Evolutionary conservation across 768 basidiomycete genomes (phyloP).

Genomic region (Filobasidium wieringae): DNA sequence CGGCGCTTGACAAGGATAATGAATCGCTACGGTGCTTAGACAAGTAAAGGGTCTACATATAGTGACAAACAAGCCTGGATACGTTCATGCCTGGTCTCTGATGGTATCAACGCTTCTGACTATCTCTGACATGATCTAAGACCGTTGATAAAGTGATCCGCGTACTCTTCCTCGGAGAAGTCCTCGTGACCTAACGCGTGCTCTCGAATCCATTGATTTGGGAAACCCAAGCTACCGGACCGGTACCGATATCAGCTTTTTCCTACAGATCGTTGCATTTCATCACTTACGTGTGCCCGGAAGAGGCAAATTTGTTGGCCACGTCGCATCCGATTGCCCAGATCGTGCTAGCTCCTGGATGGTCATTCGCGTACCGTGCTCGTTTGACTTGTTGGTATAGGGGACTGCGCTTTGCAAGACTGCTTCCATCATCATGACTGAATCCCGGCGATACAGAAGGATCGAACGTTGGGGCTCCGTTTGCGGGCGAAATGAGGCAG

Average conservation of each 20-base stretch:
- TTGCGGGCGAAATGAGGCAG: background rate
- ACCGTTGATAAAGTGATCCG: background rate
- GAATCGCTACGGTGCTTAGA: too few relatives aligned
- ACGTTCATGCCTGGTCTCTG: background rate
- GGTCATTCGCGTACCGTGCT: background rate
- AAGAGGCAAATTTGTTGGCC: background rate
- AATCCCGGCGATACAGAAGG: background rate
- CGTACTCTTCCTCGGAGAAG: background rate
- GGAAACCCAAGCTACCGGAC: constrained; percentile 2
- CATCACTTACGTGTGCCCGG: background rate
- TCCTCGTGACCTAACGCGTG: background rate
- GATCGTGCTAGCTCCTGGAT: background rate
- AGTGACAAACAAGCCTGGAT: too few relatives aligned
- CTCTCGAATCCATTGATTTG: background rate
- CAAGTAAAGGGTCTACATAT: too few relatives aligned
- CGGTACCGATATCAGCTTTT: background rate
- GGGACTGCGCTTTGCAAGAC: background rate
- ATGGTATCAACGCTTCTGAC: background rate
- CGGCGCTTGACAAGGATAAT: too few relatives aligned
- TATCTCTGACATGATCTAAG: background rate
- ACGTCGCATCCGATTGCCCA: constrained; percentile 9
- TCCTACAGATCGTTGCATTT: too few relatives aligned
- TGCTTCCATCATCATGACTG: background rate
- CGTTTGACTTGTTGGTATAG: background rate
- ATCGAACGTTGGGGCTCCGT: background rate